Evolutionary conservation across 2,329 filamentous ascomycete genomes (phyloP), one percentile per base, ranked within the genome.

Genomic region (Verticillium nonalfalfae): DNA sequence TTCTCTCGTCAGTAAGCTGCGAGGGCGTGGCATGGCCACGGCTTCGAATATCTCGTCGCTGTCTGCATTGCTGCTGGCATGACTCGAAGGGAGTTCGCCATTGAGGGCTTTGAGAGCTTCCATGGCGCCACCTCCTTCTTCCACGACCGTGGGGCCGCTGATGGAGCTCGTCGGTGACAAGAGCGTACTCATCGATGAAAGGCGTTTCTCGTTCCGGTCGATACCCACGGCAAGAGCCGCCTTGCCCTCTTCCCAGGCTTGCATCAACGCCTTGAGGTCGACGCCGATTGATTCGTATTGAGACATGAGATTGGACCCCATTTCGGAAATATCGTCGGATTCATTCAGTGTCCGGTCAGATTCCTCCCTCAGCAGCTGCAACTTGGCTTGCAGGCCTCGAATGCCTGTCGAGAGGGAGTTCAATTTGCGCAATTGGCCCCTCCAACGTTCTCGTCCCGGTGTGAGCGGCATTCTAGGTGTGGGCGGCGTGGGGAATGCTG

Each of bases 261-360:
- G 83, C 74, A 93, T 86, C 58, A 97, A 78, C 54, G 88, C 85
- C 72, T 89, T 89, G 55, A 99, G 81, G 70, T 99, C 95, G 33
- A 88, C 82, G 2, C 95, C 95, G 65, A 99, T 96, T 4, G 93
- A 94, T 61, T 99, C 95, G 74, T 98, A 99, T 70, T 98, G 95
- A 26, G 87, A 78, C 82, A 97, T 88, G 45, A 98, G 81, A 64
- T 87, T 88, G 0, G 88, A 84, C 0, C 90, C 91, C 15, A 97
- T 83, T 66, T 96, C 90, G 4, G 86, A 85, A 18, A 91, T 85
- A 67, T 89, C 86, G 62, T 82, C 81, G 40, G 90, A 87, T 67
- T 89, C 87, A 69, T 96, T 90, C 34, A 97, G 76, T 54, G 87
- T 87, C 63, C 85, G 85, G 70, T 91, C 91, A 0, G 93, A 96